Conservation (phyloP, 257 asterid species). For the Ilex asprella region DNA sequence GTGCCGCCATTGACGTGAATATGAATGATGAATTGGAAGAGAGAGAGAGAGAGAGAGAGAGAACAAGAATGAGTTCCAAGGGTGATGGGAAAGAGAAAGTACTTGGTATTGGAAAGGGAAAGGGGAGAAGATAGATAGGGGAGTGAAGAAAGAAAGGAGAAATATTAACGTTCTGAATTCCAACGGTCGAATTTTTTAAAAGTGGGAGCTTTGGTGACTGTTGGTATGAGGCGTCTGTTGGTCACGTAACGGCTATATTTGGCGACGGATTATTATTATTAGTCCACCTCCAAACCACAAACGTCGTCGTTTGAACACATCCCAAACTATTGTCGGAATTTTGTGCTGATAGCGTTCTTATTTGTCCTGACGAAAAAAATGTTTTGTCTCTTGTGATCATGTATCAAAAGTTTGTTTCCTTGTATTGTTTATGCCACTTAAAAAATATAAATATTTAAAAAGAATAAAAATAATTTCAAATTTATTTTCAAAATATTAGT, state of each 20-base stretch:
- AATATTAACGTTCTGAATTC: constrained; percentile 14
- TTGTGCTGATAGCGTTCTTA: no score
- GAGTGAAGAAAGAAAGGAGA: neutral
- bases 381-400: no score
- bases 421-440: no score
- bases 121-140: neutral
- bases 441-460: no score
- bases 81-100: neutral
- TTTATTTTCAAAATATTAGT: no score
- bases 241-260: constrained; percentile 36
- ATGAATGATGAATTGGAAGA: neutral
- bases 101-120: neutral
- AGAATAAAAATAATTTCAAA: no score
- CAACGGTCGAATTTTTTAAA: constrained; percentile 30
- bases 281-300: neutral
- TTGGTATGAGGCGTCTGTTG: constrained; percentile 22
- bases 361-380: no score
- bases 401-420: no score
- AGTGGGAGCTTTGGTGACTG: constrained; percentile 11
- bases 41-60: neutral
- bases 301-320: constrained; percentile 19
- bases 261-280: neutral
- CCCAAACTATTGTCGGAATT: no score
- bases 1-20: constrained; percentile 24
- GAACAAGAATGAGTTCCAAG: neutral